phyloP scores from a whole-genome alignment of 2,329 filamentous ascomycete genomes.

The Phyllosticta citriasiana region DNA sequence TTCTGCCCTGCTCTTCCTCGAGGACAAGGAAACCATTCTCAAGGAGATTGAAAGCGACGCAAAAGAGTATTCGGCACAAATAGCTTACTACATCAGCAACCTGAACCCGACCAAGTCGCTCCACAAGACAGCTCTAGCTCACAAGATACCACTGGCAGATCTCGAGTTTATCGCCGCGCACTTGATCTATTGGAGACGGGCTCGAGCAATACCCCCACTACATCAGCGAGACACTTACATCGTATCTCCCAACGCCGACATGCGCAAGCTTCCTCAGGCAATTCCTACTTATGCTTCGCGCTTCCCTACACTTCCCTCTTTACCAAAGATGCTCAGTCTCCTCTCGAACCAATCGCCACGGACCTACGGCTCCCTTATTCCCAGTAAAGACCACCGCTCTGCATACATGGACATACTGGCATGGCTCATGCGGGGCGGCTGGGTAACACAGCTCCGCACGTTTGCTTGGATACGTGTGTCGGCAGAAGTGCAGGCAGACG shows the following conservation, averaged over 20 bases:
- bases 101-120: constrained; percentile 53
- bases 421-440: constrained; percentile 85
- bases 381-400: constrained; percentile 76
- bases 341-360: constrained; percentile 65
- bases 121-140: constrained; percentile 61
- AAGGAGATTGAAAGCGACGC: constrained; percentile 57
- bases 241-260: constrained; percentile 79
- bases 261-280: constrained; percentile 58
- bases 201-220: constrained; percentile 81
- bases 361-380: constrained; percentile 74
- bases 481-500: constrained; percentile 71
- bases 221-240: constrained; percentile 87
- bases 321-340: constrained; percentile 79
- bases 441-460: constrained; percentile 87
- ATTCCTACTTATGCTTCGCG: constrained; percentile 61
- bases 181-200: constrained; percentile 91
- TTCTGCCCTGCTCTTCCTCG: constrained; percentile 74
- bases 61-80: constrained; percentile 63
- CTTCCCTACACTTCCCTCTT: constrained; percentile 73
- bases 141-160: constrained; percentile 65
- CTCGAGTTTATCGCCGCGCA: constrained; percentile 84
- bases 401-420: constrained; percentile 85
- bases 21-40: constrained; percentile 73
- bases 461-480: constrained; percentile 83
- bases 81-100: constrained; percentile 61